Conservation (phyloP, 495 filamentous ascomycete species). For the Talaromyces proteolyticus region DNA sequence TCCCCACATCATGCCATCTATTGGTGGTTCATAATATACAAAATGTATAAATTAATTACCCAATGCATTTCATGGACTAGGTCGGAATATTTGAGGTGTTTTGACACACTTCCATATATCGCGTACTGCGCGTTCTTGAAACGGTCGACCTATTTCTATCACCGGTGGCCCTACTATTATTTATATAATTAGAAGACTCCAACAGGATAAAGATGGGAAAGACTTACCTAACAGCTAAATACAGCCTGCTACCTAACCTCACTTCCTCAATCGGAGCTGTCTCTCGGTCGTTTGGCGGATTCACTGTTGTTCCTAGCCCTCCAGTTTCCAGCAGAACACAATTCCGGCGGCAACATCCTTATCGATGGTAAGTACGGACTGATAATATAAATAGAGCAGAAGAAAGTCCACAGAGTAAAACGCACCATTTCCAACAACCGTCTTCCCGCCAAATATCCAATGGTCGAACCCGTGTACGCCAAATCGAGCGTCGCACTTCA, state of each 20-base stretch:
- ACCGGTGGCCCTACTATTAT: conserved; percentile 55
- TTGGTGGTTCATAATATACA: conserved; percentile 9
- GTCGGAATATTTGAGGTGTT: conserved; percentile 56
- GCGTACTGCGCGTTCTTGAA: conserved; percentile 60
- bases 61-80: too few species aligned
- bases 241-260: conserved; percentile 54
- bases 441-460: conserved; percentile 57
- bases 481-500: conserved; percentile 55
- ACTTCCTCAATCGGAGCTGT: conserved; percentile 52
- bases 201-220: neutral
- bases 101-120: conserved; percentile 63
- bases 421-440: conserved; percentile 53
- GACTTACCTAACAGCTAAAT: conserved; percentile 55
- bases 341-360: conserved; percentile 52
- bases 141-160: conserved; percentile 54
- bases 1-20: neutral
- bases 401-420: conserved; percentile 6
- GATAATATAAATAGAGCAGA: neutral
- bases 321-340: conserved; percentile 53
- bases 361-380: neutral
- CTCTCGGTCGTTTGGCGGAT: conserved; percentile 49
- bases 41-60: conserved; percentile 28
- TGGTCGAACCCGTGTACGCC: conserved; percentile 51
- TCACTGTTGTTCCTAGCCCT: conserved; percentile 60
- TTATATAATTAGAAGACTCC: conserved; percentile 3